These are phyloP conservation scores for Globisporangium solare DNA, from an alignment of 352 stramenopile species.

Conservation along the genomic window DNA sequence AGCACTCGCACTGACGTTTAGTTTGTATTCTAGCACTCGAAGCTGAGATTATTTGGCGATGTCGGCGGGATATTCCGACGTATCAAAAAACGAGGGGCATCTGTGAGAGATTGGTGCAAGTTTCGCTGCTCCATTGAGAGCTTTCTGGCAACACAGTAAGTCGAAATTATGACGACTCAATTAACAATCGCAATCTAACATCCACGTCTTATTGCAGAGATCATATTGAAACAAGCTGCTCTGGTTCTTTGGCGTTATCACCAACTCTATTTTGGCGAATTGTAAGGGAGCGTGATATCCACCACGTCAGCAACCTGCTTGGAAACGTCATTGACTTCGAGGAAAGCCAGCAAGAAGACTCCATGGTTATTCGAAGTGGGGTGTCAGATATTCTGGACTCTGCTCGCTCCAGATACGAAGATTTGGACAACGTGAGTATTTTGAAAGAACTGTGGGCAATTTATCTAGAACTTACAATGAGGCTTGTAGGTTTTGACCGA, in stretches of 20 bases:
- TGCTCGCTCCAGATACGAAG: conserved; percentile 62
- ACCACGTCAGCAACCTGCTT: conserved; percentile 73
- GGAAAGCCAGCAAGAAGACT: conserved; percentile 56
- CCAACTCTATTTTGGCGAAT: conserved; percentile 31
- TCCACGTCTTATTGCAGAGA: conserved; percentile 14
- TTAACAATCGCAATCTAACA: conserved; percentile 3
- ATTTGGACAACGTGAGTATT: conserved; percentile 73
- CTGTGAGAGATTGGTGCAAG: conserved; percentile 60
- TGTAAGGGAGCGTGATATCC: conserved; percentile 31
- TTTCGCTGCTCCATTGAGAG: conserved; percentile 52
- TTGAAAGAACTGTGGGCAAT: too few species aligned
- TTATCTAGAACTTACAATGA: background rate
- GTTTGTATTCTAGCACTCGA: conserved; percentile 29
- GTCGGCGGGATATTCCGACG: conserved; percentile 53
- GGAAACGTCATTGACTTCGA: conserved; percentile 84
- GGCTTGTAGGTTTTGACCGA: conserved; percentile 68
- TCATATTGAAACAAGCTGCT: conserved; percentile 18
- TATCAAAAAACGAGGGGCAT: conserved; percentile 61
- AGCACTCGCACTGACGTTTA: background rate
- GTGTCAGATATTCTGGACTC: conserved; percentile 71
- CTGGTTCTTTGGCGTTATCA: background rate
- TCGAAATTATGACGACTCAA: background rate
- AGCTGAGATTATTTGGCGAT: conserved; percentile 65
- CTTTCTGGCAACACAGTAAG: conserved; percentile 61
- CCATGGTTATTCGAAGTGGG: conserved; percentile 60